A percentile compares a stretch with the other conserved stretches of the same genome.
Evolutionary conservation across 495 filamentous ascomycete species (phyloP).

Genomic region (Sabuloglossum arenarium): DNA sequence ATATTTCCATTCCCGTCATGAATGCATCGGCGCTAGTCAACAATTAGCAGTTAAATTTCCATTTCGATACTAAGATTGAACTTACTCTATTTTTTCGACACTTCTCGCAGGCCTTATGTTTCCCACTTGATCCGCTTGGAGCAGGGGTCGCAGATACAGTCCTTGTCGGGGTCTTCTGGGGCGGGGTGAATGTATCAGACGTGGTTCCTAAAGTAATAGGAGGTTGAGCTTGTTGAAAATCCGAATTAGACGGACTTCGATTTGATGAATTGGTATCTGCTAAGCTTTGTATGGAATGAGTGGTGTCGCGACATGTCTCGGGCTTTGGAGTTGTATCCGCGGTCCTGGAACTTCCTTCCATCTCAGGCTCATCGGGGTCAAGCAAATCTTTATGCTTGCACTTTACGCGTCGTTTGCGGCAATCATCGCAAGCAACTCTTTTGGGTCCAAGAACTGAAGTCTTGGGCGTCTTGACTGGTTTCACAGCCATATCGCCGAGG

Average conservation of each 20-base stretch:
- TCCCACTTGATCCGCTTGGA: slow-evolving; percentile 1
- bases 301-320: not conserved
- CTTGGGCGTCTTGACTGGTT: slow-evolving; percentile 19
- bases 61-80: not conserved
- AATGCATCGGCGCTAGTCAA: slow-evolving; percentile 38
- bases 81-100: slow-evolving; percentile 6
- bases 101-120: slow-evolving; percentile 1
- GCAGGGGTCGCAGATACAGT: not conserved
- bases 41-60: not conserved
- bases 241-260: not conserved
- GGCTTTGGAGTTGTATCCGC: not conserved
- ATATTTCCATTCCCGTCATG: slow-evolving; percentile 43
- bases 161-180: not conserved
- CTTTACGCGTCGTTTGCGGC: slow-evolving; percentile 20
- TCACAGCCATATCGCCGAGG: slow-evolving; percentile 1
- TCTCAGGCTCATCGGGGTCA: not conserved
- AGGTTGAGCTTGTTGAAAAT: not conserved
- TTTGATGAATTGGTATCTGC: not conserved
- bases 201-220: not conserved
- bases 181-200: not conserved
- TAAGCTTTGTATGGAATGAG: not conserved
- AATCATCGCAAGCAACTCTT: slow-evolving; percentile 23
- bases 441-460: slow-evolving; percentile 23
- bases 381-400: slow-evolving; percentile 25
- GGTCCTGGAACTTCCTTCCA: not conserved